Percentiles rank a stretch among this genome's conserved stretches.
Evolutionary conservation across 345 rosid genomes (phyloP).

Genomic region (Schrenkiella parvula): DNA sequence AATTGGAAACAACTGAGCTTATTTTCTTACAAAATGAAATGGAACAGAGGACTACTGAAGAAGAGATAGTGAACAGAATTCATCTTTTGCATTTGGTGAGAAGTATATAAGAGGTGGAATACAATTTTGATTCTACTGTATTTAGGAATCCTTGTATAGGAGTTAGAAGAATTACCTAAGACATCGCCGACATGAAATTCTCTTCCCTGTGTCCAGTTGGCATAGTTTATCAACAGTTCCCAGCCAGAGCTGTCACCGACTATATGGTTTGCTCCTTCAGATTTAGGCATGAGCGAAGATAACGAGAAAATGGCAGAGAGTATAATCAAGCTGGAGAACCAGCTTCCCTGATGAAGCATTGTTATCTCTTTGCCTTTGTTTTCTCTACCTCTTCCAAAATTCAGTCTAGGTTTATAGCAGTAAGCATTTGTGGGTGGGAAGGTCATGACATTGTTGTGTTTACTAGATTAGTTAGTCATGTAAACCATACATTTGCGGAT

Average conservation of each 20-base stretch:
- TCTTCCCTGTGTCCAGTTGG: conserved; percentile 42
- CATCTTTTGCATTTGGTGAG: background rate
- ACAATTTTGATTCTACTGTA: background rate
- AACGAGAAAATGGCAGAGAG: conserved; percentile 3
- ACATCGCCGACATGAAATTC: conserved; percentile 39
- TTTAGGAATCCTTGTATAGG: background rate
- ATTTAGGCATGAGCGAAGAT: conserved; percentile 9
- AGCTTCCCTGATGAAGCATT: conserved; percentile 7
- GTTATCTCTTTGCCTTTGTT: background rate
- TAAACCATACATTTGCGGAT: conserved; percentile 24
- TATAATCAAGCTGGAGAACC: conserved; percentile 1
- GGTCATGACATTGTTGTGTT: conserved; percentile 33
- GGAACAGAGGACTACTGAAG: conserved; percentile 1
- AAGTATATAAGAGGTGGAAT: background rate
- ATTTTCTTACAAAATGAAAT: background rate
- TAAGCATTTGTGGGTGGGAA: conserved; percentile 24
- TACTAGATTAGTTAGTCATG: conserved; percentile 30
- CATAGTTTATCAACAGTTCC: conserved; percentile 25
- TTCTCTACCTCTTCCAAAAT: background rate
- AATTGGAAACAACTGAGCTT: background rate
- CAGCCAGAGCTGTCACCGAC: conserved; percentile 41
- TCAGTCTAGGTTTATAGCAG: conserved; percentile 7
- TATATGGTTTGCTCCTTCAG: conserved; percentile 22
- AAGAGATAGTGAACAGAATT: background rate
- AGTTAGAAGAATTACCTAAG: conserved; percentile 29